A percentile compares a stretch with the other conserved stretches of the same genome.
These are phyloP conservation scores for Stagonosporopsis cucurbitacearum DNA, from an alignment of 2,329 filamentous ascomycete genomes.

Conservation along the genomic window DNA sequence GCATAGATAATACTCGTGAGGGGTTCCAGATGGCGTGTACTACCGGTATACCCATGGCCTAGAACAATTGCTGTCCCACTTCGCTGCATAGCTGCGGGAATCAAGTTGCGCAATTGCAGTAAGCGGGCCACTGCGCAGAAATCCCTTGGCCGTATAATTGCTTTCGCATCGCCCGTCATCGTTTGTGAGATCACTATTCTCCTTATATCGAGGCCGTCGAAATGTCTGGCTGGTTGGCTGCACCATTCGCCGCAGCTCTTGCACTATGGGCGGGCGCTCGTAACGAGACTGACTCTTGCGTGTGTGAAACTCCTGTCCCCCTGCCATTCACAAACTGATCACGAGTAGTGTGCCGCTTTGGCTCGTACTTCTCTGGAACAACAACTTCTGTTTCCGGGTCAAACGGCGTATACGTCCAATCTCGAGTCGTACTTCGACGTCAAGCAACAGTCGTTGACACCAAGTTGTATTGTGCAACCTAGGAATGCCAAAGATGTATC, in stretches of 20 bases:
- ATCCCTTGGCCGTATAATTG: background rate
- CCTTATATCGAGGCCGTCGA: background rate
- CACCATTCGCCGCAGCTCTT: slow-evolving; percentile 18
- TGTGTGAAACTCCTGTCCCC: background rate
- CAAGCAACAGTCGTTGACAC: slow-evolving; percentile 29
- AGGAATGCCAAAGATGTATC: slow-evolving; percentile 26
- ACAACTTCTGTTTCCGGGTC: slow-evolving; percentile 23
- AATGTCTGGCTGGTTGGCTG: slow-evolving; percentile 17
- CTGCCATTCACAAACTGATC: background rate
- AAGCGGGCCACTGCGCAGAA: background rate
- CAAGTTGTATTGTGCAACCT: slow-evolving; percentile 36
- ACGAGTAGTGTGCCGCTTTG: slow-evolving; percentile 17
- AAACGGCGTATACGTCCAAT: slow-evolving; percentile 22
- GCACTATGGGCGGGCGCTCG: slow-evolving; percentile 1
- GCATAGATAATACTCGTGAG: too few species aligned
- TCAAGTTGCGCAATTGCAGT: background rate
- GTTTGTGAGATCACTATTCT: background rate
- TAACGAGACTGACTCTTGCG: slow-evolving; percentile 3
- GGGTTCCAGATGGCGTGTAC: background rate
- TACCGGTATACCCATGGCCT: background rate
- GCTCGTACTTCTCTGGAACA: slow-evolving; percentile 11
- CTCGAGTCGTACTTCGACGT: slow-evolving; percentile 30
- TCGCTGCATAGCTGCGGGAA: background rate
- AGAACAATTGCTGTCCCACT: background rate
- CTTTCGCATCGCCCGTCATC: background rate